phyloP scores from a whole-genome alignment of 495 filamentous ascomycete species.

The Neurospora sp. region DNA sequence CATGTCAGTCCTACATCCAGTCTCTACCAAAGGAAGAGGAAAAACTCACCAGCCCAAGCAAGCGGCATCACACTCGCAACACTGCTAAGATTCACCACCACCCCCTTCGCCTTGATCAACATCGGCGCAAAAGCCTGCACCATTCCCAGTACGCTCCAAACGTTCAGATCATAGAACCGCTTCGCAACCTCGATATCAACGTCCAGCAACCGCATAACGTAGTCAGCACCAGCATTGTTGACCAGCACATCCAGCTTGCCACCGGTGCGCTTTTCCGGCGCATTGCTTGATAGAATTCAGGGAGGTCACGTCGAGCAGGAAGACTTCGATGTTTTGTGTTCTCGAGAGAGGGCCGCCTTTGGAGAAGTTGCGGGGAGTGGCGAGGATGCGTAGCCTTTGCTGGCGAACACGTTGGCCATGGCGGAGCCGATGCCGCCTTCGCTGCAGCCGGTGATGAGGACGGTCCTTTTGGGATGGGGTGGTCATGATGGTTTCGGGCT shows the following conservation, averaged over 20 bases:
- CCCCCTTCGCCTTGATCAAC: slow-evolving; percentile 37
- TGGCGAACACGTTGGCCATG: slow-evolving; percentile 39
- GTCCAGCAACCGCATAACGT: slow-evolving; percentile 36
- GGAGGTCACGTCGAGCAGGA: slow-evolving; percentile 40
- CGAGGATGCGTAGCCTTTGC: slow-evolving; percentile 43
- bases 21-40: slow-evolving; percentile 1
- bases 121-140: slow-evolving; percentile 45
- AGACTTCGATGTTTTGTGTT: slow-evolving; percentile 24
- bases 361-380: slow-evolving; percentile 37
- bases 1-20: too few relatives aligned
- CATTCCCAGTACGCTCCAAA: slow-evolving; percentile 40
- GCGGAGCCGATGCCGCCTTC: slow-evolving; percentile 45
- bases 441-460: slow-evolving; percentile 40
- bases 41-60: slow-evolving; percentile 1
- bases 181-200: slow-evolving; percentile 30
- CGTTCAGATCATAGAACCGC: slow-evolving; percentile 41
- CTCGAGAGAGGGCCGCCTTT: slow-evolving; percentile 29
- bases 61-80: slow-evolving; percentile 12
- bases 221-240: slow-evolving; percentile 42
- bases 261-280: slow-evolving; percentile 18
- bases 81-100: slow-evolving; percentile 40
- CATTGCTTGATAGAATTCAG: slow-evolving; percentile 27
- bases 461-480: neutral
- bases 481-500: neutral
- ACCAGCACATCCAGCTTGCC: slow-evolving; percentile 40